Percentiles rank a stretch among this genome's conserved stretches.
These are phyloP conservation scores for Jatropha curcas DNA, from an alignment of 345 rosid genomes.

Conservation along the genomic window DNA sequence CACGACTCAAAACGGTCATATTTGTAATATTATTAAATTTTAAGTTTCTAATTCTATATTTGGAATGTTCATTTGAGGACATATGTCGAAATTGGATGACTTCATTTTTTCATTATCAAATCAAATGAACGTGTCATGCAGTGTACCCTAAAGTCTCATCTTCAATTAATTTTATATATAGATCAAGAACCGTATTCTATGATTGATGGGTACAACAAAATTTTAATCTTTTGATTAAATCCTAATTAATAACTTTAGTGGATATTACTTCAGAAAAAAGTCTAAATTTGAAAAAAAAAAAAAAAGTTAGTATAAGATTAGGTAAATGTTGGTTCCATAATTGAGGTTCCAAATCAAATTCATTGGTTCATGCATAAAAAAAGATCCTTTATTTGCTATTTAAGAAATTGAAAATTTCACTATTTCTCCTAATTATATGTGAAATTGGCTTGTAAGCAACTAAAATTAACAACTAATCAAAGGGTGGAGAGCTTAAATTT, in stretches of 20 bases:
- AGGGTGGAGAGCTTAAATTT: neutral
- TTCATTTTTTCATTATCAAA: neutral
- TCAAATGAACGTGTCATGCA: neutral
- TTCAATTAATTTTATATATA: neutral
- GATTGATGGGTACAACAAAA: no score
- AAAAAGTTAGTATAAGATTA: neutral
- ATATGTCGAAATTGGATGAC: no score
- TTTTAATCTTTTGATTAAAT: no score
- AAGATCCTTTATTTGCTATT: neutral
- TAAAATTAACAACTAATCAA: neutral
- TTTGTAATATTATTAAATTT: no score
- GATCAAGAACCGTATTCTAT: neutral
- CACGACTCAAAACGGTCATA: no score
- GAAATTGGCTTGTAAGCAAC: neutral
- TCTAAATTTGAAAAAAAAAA: neutral
- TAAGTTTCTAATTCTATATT: no score
- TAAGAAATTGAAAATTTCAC: neutral
- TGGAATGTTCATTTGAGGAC: no score
- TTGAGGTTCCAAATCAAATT: neutral
- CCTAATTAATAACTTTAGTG: neutral
- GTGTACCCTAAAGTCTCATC: neutral
- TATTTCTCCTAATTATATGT: neutral
- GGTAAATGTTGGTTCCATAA: constrained; percentile 1
- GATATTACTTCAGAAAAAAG: neutral
- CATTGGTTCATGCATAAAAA: neutral